Conservation (phyloP, 2,329 filamentous ascomycete genomes). For the Achaetomium macrosporum region DNA sequence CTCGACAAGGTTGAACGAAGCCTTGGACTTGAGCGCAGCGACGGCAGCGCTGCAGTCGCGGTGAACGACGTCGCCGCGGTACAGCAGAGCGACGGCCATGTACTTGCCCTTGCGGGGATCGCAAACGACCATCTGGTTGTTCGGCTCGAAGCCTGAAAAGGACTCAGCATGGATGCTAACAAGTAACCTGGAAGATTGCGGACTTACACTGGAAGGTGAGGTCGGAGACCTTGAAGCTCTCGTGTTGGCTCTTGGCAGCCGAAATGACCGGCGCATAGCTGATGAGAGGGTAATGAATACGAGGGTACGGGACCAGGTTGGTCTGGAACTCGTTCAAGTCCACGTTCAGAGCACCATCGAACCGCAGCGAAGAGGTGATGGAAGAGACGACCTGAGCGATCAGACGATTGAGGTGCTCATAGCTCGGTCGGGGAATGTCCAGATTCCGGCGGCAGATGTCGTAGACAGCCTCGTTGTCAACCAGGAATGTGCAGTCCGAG, state of each 20-base stretch:
- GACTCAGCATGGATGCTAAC: neutral
- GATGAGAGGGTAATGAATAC: conserved; percentile 69
- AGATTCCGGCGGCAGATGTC: conserved; percentile 69
- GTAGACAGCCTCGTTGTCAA: conserved; percentile 71
- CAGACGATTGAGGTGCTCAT: conserved; percentile 66
- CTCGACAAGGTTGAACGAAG: conserved; percentile 67
- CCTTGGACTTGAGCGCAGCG: conserved; percentile 62
- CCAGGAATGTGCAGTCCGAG: conserved; percentile 72
- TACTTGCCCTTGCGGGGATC: conserved; percentile 70
- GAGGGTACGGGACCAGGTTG: conserved; percentile 67
- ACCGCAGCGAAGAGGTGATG: conserved; percentile 66
- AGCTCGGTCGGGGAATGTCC: conserved; percentile 62
- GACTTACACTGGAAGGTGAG: conserved; percentile 65
- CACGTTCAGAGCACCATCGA: conserved; percentile 67
- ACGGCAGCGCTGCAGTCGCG: conserved; percentile 64
- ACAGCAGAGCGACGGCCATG: conserved; percentile 68
- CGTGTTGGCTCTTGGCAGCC: conserved; percentile 70
- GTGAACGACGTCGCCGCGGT: conserved; percentile 66
- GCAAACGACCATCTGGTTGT: conserved; percentile 75
- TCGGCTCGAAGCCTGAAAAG: conserved; percentile 61
- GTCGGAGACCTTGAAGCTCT: conserved; percentile 82
- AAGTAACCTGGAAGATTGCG: neutral
- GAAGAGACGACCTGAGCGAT: conserved; percentile 71
- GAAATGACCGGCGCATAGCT: conserved; percentile 68
- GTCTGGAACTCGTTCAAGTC: conserved; percentile 75